A percentile compares a stretch with the other conserved stretches of the same genome.
Evolutionary conservation across 495 filamentous ascomycete genomes (phyloP).

Genomic region (Neurospora sp.): DNA sequence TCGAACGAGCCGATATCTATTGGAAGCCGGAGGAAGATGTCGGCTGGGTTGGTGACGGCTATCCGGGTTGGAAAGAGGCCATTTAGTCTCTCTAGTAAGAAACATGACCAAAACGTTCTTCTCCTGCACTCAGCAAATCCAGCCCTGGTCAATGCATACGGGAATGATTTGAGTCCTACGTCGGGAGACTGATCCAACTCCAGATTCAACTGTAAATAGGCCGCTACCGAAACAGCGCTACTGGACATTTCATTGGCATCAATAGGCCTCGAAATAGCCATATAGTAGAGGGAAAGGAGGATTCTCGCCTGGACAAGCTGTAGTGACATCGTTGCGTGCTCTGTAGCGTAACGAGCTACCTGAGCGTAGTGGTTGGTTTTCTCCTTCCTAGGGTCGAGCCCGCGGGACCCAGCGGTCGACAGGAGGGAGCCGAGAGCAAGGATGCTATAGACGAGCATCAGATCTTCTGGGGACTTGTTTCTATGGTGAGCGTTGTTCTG

Average conservation of each 20-base stretch:
- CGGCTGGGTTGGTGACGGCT: slow-evolving; percentile 39
- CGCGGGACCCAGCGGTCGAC: neutral
- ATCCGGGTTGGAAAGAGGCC: slow-evolving; percentile 43
- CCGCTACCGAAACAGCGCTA: slow-evolving; percentile 47
- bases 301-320: slow-evolving; percentile 54
- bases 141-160: slow-evolving; percentile 47
- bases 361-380: slow-evolving; percentile 37
- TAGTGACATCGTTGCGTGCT: slow-evolving; percentile 42
- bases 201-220: slow-evolving; percentile 48
- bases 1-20: slow-evolving; percentile 50
- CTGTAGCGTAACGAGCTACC: slow-evolving; percentile 49
- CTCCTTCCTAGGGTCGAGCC: neutral
- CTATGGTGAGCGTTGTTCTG: slow-evolving; percentile 28
- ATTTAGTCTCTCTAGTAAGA: slow-evolving; percentile 52
- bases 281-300: slow-evolving; percentile 55
- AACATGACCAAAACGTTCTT: slow-evolving; percentile 59
- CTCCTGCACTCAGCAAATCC: slow-evolving; percentile 55
- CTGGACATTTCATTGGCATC: slow-evolving; percentile 53
- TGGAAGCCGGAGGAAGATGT: slow-evolving; percentile 54
- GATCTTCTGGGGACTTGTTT: slow-evolving; percentile 52
- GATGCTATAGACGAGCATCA: slow-evolving; percentile 60
- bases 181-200: slow-evolving; percentile 46
- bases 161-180: slow-evolving; percentile 32
- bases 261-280: slow-evolving; percentile 42
- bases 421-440: slow-evolving; percentile 43